A percentile compares a stretch with the other conserved stretches of the same genome.
These are phyloP conservation scores for Rhizopus sp. DNA, from an alignment of 371 early-diverging fungal species.

Conservation along the genomic window DNA sequence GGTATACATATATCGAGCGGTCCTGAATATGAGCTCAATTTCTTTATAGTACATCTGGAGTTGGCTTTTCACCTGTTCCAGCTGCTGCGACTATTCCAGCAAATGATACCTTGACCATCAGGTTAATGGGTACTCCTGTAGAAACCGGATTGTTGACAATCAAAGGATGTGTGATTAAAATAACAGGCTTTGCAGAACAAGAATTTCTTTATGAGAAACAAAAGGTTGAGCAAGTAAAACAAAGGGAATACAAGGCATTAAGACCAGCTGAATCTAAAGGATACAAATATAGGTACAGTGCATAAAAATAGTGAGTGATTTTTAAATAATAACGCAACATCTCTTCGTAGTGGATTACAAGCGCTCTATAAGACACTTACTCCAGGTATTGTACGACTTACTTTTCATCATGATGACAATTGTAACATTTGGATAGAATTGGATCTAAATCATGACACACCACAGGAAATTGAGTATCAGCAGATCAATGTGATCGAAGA, in stretches of 20 bases:
- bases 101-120: slow-evolving; percentile 58
- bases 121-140: slow-evolving; percentile 72
- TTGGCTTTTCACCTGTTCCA: slow-evolving; percentile 62
- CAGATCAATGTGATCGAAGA: slow-evolving; percentile 60
- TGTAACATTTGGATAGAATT: neutral
- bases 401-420: neutral
- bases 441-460: neutral
- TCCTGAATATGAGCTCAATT: neutral
- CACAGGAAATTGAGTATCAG: neutral
- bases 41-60: slow-evolving; percentile 57
- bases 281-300: slow-evolving; percentile 18
- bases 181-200: slow-evolving; percentile 76
- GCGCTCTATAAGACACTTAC: slow-evolving; percentile 10
- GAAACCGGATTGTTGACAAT: slow-evolving; percentile 64
- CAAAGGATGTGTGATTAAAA: slow-evolving; percentile 72
- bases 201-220: slow-evolving; percentile 59
- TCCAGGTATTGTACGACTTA: neutral
- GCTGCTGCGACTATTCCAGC: slow-evolving; percentile 70
- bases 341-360: slow-evolving; percentile 13
- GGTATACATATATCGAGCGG: slow-evolving; percentile 34
- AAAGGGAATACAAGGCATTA: slow-evolving; percentile 7
- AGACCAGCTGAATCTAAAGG: slow-evolving; percentile 17
- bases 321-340: neutral
- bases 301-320: neutral
- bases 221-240: slow-evolving; percentile 15